Base-by-base conservation (phyloP, 352 stramenopile species). In the Pythium periplocum region DNA sequence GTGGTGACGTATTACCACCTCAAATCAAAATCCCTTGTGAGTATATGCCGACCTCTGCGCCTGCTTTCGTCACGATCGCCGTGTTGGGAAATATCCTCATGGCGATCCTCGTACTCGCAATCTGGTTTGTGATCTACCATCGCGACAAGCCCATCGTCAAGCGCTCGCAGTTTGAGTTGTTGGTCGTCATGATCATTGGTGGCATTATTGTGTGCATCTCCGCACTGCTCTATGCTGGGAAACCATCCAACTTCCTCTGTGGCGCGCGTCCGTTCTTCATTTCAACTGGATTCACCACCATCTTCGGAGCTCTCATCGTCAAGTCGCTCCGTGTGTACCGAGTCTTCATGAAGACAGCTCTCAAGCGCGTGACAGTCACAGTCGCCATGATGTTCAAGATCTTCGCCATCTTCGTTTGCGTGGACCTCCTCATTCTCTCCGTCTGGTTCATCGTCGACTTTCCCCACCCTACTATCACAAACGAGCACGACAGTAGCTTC, bases 281-380 rank as follows among this genome's bases (percentile, higher is more conserved):
- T 0, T 63, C 64, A 6, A 6, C 59, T 1, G 64, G 39, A 4
- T 77, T 70, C 40, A 71, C 68, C 11, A 61, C 55, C 17, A 64
- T 67, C 17, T 77, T 77, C 33, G 61, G 61, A 0, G 30, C 68
- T 2, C 45, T 77, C 0, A 40, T 73, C 6, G 59, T 71, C 45
- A 77, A 77, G 47, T 73, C 64, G 30, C 39, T 77, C 10, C 68
- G 68, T 11, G 68, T 77, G 6, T 73, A 77, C 46, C 56, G 67
- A 11, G 55, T 77, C 1, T 77, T 77, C 44, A 59, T 68, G 56
- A 59, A 51, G 10, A 51, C 48, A 1, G 32, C 61, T 4, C 40
- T 73, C 10, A 77, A 77, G 35, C 55, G 60, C 9, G 48, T 49
- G 40, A 59, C 48, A 2, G 50, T 77, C 17, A 56, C 59, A 8